These are phyloP conservation scores for Arthroderma sp. DNA, from an alignment of 2,329 filamentous ascomycete genomes.

Conservation along the genomic window DNA sequence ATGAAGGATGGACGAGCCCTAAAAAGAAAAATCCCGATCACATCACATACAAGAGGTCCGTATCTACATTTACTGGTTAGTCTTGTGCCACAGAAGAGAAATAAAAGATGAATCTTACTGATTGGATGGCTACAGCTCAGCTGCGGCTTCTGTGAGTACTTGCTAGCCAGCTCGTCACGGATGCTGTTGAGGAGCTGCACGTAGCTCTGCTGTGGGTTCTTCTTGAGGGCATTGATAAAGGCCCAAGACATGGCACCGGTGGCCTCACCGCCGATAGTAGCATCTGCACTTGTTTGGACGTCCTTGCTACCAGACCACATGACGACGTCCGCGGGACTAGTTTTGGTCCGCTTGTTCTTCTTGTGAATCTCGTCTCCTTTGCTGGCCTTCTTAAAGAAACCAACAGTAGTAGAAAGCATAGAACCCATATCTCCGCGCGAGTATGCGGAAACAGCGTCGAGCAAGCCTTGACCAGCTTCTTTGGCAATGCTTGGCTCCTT, in stretches of 20 bases:
- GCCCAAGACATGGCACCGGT: slow-evolving; percentile 98
- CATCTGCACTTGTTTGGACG: slow-evolving; percentile 86
- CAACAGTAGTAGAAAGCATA: slow-evolving; percentile 67
- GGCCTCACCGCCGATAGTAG: slow-evolving; percentile 72
- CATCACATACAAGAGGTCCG: slow-evolving; percentile 55
- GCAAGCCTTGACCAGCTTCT: slow-evolving; percentile 50
- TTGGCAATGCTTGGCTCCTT: slow-evolving; percentile 57
- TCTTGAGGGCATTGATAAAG: slow-evolving; percentile 80
- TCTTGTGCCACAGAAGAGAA: slow-evolving; percentile 8
- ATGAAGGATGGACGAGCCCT: too few species aligned
- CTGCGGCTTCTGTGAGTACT: slow-evolving; percentile 92
- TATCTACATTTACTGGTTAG: slow-evolving; percentile 35
- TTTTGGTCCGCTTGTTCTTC: slow-evolving; percentile 75
- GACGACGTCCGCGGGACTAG: slow-evolving; percentile 85
- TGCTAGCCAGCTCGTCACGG: slow-evolving; percentile 70
- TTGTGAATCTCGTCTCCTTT: slow-evolving; percentile 66
- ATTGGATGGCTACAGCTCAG: slow-evolving; percentile 90
- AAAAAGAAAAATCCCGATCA: slow-evolving; percentile 21
- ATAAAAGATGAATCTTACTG: slow-evolving; percentile 47
- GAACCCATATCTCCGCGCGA: slow-evolving; percentile 70
- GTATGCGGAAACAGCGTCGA: slow-evolving; percentile 61
- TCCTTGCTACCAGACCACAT: slow-evolving; percentile 99
- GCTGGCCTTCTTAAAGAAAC: slow-evolving; percentile 77
- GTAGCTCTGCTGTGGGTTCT: slow-evolving; percentile 92
- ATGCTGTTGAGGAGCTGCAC: slow-evolving; percentile 92